Evolutionary conservation across 208 protist species (phyloP), one percentile per base, ranked within the genome.

Genomic region (Novymonas esmeraldas): DNA sequence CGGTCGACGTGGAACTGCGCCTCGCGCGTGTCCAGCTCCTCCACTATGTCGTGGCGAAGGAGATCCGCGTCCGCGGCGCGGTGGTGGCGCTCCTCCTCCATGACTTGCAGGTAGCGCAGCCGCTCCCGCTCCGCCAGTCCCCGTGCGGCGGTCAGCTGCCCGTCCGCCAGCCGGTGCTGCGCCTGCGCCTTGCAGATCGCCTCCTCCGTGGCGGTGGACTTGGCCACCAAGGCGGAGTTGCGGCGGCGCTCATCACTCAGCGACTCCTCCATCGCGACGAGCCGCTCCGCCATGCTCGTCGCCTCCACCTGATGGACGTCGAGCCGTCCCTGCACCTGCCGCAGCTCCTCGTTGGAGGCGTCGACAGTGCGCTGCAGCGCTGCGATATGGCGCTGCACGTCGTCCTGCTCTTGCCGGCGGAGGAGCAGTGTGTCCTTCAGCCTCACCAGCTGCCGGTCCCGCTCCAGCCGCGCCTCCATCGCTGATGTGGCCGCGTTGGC

Each of bases 21-120:
- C 49, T 95, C 85, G 4, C 74, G 78, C 3, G 44, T 31, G 49
- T 91, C 78, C 26, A 95, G 73, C 61, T 92, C 85, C 28, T 68
- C 54, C 2, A 93, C 50, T 34, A 93, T 84, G 44, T 95, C 87
- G 28, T 61, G 59, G 26, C 90, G 84, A 41, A 95, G 72, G 67
- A 89, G 70, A 57, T 81, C 76, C 31, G 68, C 69, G 55, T 95
- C 87, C 22, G 64, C 51, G 16, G 64, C 67, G 52, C 81, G 80
- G 34, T 81, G 69, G 41, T 83, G 71, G 0, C 85, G 79, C 52
- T 95, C 87, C 28, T 92, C 81, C 62, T 93, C 84, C 77, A 93
- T 88, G 16, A 92, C 60, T 49, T 85, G 76, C 7, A 78, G 55
- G 52, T 88, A 70, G 39, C 84, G 82, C 49, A 79, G 41, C 6